Evolutionary conservation across 1,139 yeast species (phyloP).

Genomic region (Yamadazyma mexicana): DNA sequence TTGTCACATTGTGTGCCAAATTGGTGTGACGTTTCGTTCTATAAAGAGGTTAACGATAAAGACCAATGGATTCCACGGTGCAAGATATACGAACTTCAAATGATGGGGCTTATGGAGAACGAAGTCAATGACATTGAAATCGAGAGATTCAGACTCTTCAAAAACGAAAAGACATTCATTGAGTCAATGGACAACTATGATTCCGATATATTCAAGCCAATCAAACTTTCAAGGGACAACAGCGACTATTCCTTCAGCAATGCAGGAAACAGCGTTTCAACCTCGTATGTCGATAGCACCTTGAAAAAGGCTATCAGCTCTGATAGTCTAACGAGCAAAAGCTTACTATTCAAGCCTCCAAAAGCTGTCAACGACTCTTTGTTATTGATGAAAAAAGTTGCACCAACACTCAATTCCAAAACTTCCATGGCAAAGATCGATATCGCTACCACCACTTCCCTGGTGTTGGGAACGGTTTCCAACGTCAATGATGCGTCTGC

Average conservation of each 20-base stretch:
- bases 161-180: conserved; percentile 32
- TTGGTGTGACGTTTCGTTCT: conserved; percentile 92
- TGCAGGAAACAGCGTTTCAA: conserved; percentile 2
- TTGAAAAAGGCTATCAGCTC: neutral
- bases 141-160: conserved; percentile 44
- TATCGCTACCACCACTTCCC: conserved; percentile 29
- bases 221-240: conserved; percentile 8
- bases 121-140: conserved; percentile 69
- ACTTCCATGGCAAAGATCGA: conserved; percentile 18
- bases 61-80: conserved; percentile 90
- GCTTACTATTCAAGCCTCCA: conserved; percentile 8
- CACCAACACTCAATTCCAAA: conserved; percentile 10
- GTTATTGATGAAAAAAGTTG: conserved; percentile 10
- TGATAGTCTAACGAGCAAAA: neutral
- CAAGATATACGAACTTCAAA: conserved; percentile 90
- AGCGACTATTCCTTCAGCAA: conserved; percentile 8
- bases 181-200: conserved; percentile 68
- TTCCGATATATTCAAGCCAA: conserved; percentile 44
- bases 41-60: conserved; percentile 54
- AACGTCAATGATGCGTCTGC: conserved; percentile 35
- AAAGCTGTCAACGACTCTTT: conserved; percentile 15
- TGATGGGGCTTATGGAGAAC: conserved; percentile 97
- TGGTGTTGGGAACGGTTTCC: conserved; percentile 42
- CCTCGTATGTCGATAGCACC: neutral
- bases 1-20: conserved; percentile 83